A percentile compares a stretch with the other conserved stretches of the same genome.
Conservation (phyloP, 75 land plant genomes). For the Pseudotsuga menziesii region DNA sequence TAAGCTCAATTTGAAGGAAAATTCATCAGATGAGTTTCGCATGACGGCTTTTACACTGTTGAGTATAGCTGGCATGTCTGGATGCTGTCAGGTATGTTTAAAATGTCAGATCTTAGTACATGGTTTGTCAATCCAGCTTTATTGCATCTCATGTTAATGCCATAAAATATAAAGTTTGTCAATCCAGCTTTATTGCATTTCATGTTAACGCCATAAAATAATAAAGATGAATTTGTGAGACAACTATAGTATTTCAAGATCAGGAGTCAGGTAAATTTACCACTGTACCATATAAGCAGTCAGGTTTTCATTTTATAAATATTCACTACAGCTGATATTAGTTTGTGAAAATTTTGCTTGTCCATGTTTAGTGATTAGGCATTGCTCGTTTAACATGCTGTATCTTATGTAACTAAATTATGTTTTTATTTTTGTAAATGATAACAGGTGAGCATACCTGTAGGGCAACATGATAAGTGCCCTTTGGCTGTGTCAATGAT, state of each 20-base stretch:
- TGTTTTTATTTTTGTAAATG: background rate
- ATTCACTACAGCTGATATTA: background rate
- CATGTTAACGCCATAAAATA: background rate
- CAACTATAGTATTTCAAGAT: background rate
- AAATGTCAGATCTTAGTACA: background rate
- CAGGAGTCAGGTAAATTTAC: background rate
- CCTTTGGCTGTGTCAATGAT: constrained; percentile 84
- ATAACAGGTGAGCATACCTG: constrained; percentile 65
- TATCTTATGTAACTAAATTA: background rate
- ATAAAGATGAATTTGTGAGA: background rate
- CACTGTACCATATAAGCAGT: background rate
- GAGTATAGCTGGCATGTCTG: constrained; percentile 82
- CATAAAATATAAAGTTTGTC: background rate
- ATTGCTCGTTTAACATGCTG: background rate
- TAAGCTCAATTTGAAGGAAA: constrained; percentile 60
- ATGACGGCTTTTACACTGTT: constrained; percentile 35
- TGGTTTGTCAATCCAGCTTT: background rate
- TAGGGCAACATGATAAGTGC: constrained; percentile 58
- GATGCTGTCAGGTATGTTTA: constrained; percentile 87
- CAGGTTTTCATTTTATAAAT: background rate
- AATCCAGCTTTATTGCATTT: background rate
- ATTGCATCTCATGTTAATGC: background rate
- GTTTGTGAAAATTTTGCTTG: background rate
- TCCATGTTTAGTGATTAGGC: background rate
- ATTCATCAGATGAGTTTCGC: constrained; percentile 47